Base-by-base conservation (phyloP, 148 eudicot species). In the Heliosperma pusillum region DNA sequence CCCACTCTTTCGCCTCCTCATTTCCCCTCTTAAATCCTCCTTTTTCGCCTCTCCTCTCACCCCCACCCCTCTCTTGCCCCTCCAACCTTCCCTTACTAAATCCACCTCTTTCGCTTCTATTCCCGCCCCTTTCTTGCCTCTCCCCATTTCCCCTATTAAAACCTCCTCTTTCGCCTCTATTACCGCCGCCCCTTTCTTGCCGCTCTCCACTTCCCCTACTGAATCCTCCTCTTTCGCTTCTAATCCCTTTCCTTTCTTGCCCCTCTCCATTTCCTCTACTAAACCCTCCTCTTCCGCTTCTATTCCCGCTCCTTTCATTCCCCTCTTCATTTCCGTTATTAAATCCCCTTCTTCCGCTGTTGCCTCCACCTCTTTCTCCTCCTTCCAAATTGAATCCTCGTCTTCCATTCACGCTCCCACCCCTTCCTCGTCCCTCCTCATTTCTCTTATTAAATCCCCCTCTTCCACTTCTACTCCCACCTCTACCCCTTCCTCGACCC, bases 181-280 rank as follows among this genome's bases (percentile, higher is more conserved):
- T 66, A 5, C 9, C 62, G 5, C 45, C 21, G 1, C 8, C 45
- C 21, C 20, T 33, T 33, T 20, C 44, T 66, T 20, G 19, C 62
- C 71, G 1, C 44, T 15, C 69, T 16, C 29, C 5, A 16, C 2
- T 30, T 4, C 52, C 24, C 55, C 71, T 71, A 27, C 59, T 63
- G 21, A 27, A 16, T 61, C 5, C 64, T 60, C 47, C 61, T 60
- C 57, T 19, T 33, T 73, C 72, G 77, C 74, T 82, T 68, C 81
- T 57, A 15, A 4, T 66, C 16, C 45, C 21, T 0, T 17, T 20
- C 21, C 20, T 33, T 33, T 20, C 44, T 66, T 20, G 19, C 8
- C 64, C n/a, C 56, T 72, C 62, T 30, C 64, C 12, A 56, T 66
- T 27, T 60, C 45, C 60, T 69, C 42, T 25, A 11, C 45, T 20